Evolutionary conservation across 257 asterid genomes (phyloP), one percentile per base, ranked within the genome.

Genomic region (Agastache rugosa): DNA sequence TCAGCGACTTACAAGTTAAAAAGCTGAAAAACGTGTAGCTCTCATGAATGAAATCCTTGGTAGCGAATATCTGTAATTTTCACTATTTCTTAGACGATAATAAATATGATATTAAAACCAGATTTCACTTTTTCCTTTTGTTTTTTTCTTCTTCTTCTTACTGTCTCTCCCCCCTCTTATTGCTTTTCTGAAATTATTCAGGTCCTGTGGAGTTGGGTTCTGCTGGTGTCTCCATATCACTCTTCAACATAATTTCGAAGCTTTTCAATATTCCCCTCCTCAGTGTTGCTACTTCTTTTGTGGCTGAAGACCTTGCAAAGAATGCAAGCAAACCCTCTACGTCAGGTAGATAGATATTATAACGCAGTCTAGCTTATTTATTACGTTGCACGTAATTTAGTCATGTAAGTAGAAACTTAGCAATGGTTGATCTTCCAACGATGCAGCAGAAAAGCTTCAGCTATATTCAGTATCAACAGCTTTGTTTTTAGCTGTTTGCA

Each of bases 171-270:
- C 50, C 8, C 63, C 50, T 60, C 8, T 77, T 11, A n/a, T 37
- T 53, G 35, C 35, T 50, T 39, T 64, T 20, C 48, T 42, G 19
- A 44, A 34, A 35, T 53, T 6, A 11, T 12, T 37, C 77, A 93
- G 98, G 98, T 80, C 80, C 96, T 11, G 85, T 91, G 79, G 96
- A 91, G 84, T 87, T 93, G 91, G 98, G 97, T 83, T 93, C 97
- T 71, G 96, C 97, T 81, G 97, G 91, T 78, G 93, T 90, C 74
- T 93, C 98, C 79, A 84, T 90, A 60, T 85, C 97, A 75, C 85
- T 93, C 72, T 93, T 90, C 77, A 93, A 93, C 87, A 86, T 82
- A 47, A 84, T 93, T 64, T 90, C 98, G 5, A 93, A 93, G 85
- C 91, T 93, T 27, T 91, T 93, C 59, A 93, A 93, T 77, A 80